Evolutionary conservation across 306 rosid genomes (phyloP), one percentile per base, ranked within the genome.

Genomic region (Glycine tomentella): DNA sequence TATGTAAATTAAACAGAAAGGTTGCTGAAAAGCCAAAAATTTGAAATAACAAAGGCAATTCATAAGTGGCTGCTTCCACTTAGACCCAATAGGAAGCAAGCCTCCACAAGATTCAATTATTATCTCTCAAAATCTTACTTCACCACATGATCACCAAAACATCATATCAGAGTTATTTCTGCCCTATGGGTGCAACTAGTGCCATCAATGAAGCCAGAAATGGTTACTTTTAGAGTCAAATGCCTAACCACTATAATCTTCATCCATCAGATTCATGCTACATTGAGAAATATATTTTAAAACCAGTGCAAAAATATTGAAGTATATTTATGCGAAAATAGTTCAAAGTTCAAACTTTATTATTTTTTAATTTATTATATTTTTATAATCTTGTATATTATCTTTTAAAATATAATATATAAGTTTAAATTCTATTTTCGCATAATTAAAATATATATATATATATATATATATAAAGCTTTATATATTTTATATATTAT

Each of bases 11-110:
- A 74, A 51, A 51, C 4, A 14, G 63, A 48, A 69, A 69, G 20
- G 17, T 62, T 59, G 64, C 8, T 16, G 64, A 67, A n/a, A n/a
- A n/a, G n/a, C n/a, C n/a, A n/a, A n/a, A 51, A 61, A 71, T 15
- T 80, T 48, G 59, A 51, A 31, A 69, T 38, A 65, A 57, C 53
- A 55, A 70, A 53, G 61, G 42, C 25, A 46, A 85, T 14, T 81
- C 63, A 71, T 6, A 72, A 71, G 4, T 67, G 68, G 40, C 49
- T 34, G 38, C 38, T 34, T 34, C 38, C 38, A 34, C 38, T 34
- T 34, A 34, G 42, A 72, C 56, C 62, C 52, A 65, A 38, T 53
- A 76, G 44, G 65, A 80, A 84, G 69, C 52, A 70, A 84, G 57
- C 82, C 57, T 68, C 52, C 36, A 5, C 64, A 77, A 56, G 73